Evolutionary conservation across 2,329 filamentous ascomycete species (phyloP).

Genomic region (Sporothrix brunneoviolacea): DNA sequence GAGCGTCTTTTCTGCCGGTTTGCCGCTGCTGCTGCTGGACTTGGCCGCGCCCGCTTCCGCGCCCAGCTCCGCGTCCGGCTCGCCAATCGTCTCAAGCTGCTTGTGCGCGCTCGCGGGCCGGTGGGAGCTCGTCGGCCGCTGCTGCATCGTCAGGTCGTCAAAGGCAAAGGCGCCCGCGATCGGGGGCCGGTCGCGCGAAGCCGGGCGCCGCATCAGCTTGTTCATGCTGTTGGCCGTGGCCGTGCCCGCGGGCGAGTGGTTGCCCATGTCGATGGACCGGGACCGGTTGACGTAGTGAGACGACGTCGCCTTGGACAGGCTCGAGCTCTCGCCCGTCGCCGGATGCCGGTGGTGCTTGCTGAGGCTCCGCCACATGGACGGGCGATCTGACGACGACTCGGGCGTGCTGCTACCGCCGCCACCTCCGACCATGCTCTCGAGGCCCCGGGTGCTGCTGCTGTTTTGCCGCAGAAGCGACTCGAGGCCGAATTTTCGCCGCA

Average conservation of each 20-base stretch:
- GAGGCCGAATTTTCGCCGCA: slow-evolving; percentile 78
- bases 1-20: slow-evolving; percentile 30
- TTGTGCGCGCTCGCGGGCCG: slow-evolving; percentile 51
- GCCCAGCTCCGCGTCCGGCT: slow-evolving; percentile 41
- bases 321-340: slow-evolving; percentile 53
- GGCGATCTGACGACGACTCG: slow-evolving; percentile 46
- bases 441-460: slow-evolving; percentile 49
- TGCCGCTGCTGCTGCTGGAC: slow-evolving; percentile 18
- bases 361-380: slow-evolving; percentile 78
- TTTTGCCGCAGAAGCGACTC: slow-evolving; percentile 70
- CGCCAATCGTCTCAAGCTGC: slow-evolving; percentile 53
- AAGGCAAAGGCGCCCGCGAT: slow-evolving; percentile 59
- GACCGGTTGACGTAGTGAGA: slow-evolving; percentile 54
- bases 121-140: slow-evolving; percentile 25
- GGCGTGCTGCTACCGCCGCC: slow-evolving; percentile 29
- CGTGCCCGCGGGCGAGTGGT: slow-evolving; percentile 28
- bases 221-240: slow-evolving; percentile 31
- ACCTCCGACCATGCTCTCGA: slow-evolving; percentile 5
- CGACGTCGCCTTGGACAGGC: slow-evolving; percentile 52
- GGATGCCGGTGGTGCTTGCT: slow-evolving; percentile 67
- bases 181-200: slow-evolving; percentile 54
- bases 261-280: slow-evolving; percentile 69
- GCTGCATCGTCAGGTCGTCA: slow-evolving; percentile 37
- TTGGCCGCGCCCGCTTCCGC: slow-evolving; percentile 9
- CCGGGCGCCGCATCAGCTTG: slow-evolving; percentile 41